Evolutionary conservation across 495 filamentous ascomycete species (phyloP).

Genomic region (Aspergillus funiculosus): DNA sequence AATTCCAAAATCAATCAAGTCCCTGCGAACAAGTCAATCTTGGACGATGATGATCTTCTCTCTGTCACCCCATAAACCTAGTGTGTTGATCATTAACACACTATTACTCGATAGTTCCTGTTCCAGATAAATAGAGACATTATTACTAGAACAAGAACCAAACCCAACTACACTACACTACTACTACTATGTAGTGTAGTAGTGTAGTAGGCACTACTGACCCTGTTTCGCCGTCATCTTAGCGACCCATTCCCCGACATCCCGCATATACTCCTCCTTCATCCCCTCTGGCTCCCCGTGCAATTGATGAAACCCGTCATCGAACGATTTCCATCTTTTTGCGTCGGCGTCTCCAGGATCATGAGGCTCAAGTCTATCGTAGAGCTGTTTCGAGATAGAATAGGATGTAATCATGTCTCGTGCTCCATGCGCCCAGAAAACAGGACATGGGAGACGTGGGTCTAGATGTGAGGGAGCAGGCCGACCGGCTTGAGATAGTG

Average conservation of each 20-base stretch:
- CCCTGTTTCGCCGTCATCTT: neutral
- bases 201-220: too few species aligned
- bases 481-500: constrained; percentile 6
- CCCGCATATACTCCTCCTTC: constrained; percentile 55
- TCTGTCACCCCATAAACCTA: too few species aligned
- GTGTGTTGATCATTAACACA: too few species aligned
- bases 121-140: too few species aligned
- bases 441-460: neutral
- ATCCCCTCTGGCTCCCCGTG: constrained; percentile 61
- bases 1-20: too few species aligned
- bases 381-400: constrained; percentile 52
- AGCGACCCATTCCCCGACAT: constrained; percentile 66
- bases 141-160: too few species aligned
- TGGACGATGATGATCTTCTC: too few species aligned
- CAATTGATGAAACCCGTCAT: constrained; percentile 67
- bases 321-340: constrained; percentile 61
- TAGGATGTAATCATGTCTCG: constrained; percentile 58
- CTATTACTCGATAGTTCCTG: too few species aligned
- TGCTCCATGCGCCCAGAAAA: constrained; percentile 18
- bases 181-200: too few species aligned
- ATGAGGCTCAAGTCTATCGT: constrained; percentile 37
- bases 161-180: too few species aligned
- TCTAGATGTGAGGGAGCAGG: neutral
- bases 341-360: constrained; percentile 44
- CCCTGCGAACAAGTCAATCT: too few species aligned